These are phyloP conservation scores for Pontederia paniculata DNA, from an alignment of 176 grass and related monocot species.

Conservation along the genomic window DNA sequence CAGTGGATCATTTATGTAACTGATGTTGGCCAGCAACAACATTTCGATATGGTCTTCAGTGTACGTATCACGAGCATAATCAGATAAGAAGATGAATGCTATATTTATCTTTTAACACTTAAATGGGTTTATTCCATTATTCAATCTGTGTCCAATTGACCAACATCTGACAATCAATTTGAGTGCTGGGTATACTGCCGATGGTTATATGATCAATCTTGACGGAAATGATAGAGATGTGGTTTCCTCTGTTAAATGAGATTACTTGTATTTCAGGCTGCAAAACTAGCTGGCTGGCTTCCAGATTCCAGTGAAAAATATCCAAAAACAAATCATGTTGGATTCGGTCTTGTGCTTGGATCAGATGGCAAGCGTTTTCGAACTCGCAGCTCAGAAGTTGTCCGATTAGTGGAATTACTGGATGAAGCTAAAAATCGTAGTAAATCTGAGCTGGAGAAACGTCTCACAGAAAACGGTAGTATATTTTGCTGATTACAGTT, in stretches of 20 bases:
- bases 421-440: slow-evolving; percentile 83
- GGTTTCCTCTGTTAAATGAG: background rate
- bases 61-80: slow-evolving; percentile 23
- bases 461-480: slow-evolving; percentile 69
- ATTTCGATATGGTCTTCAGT: slow-evolving; percentile 92
- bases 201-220: background rate
- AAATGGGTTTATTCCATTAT: too few relatives aligned
- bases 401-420: slow-evolving; percentile 77
- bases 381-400: slow-evolving; percentile 75
- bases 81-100: too few relatives aligned
- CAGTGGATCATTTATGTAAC: slow-evolving; percentile 97
- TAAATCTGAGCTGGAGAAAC: slow-evolving; percentile 57
- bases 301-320: slow-evolving; percentile 50
- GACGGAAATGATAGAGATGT: background rate
- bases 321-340: slow-evolving; percentile 75
- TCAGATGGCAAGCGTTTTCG: slow-evolving; percentile 81
- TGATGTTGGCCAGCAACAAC: slow-evolving; percentile 93
- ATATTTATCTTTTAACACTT: too few relatives aligned
- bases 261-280: slow-evolving; percentile 41
- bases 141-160: too few relatives aligned
- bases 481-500: background rate
- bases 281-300: slow-evolving; percentile 67
- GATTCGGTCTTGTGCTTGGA: slow-evolving; percentile 94
- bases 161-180: background rate
- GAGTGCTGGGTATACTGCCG: background rate